These are phyloP conservation scores for Hirschioporus abietinus DNA, from an alignment of 768 basidiomycete species.

Conservation along the genomic window DNA sequence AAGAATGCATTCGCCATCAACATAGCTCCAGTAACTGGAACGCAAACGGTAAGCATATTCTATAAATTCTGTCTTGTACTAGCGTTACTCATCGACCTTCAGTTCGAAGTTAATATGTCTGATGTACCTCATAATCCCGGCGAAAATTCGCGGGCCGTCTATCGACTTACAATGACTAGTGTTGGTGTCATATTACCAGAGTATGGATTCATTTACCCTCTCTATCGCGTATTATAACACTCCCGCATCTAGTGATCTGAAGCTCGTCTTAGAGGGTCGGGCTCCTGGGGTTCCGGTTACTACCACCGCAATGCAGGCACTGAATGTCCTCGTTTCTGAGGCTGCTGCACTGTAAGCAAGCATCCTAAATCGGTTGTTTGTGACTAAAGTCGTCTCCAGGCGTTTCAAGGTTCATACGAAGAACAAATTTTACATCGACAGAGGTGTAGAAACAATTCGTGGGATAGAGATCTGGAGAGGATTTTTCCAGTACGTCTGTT, in stretches of 20 bases:
- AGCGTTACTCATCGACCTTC: not conserved
- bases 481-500: not conserved
- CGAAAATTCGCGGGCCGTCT: not conserved
- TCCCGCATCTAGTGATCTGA: not conserved
- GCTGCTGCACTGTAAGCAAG: not conserved
- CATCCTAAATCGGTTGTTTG: not conserved
- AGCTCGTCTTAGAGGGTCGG: not conserved
- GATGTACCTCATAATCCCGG: not conserved
- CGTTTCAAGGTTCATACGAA: not conserved
- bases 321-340: not conserved
- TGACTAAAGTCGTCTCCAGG: not conserved
- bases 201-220: not conserved
- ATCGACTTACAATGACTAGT: not conserved
- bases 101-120: not conserved
- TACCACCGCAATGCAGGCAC: not conserved
- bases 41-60: not conserved
- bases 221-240: not conserved
- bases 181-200: not conserved
- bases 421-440: not conserved
- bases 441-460: not conserved
- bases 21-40: not conserved
- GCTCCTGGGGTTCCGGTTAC: not conserved
- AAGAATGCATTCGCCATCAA: constrained; percentile 12
- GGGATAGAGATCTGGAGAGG: not conserved
- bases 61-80: not conserved